A percentile compares a stretch with the other conserved stretches of the same genome.
Evolutionary conservation across 345 rosid species (phyloP).

Genomic region (Brassica incana): DNA sequence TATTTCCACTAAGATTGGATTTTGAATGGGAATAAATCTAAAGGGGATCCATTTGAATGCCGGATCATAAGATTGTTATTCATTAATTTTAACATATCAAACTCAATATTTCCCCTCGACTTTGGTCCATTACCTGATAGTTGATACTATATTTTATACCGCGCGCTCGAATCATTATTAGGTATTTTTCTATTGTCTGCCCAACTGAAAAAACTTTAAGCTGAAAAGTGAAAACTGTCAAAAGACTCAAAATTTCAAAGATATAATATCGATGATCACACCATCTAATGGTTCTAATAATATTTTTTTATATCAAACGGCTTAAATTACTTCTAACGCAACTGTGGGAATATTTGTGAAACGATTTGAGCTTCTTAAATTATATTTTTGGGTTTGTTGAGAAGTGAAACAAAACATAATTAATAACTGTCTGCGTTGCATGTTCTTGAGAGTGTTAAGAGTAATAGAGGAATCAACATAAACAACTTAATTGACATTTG

Average conservation of each 20-base stretch:
- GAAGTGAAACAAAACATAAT: slow-evolving; percentile 17
- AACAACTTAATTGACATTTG: slow-evolving; percentile 22
- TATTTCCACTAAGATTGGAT: slow-evolving; percentile 11
- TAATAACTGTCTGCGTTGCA: slow-evolving; percentile 38
- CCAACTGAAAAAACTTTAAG: slow-evolving; percentile 6
- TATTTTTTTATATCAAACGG: background rate
- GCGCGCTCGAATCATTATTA: background rate
- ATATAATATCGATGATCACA: slow-evolving; percentile 3
- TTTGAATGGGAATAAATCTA: background rate
- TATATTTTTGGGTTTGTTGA: background rate
- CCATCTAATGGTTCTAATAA: slow-evolving; percentile 16
- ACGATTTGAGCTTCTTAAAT: slow-evolving; percentile 22
- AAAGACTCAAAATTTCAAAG: background rate
- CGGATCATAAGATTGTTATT: slow-evolving; percentile 8
- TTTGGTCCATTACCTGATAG: slow-evolving; percentile 2
- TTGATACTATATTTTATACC: slow-evolving; percentile 7
- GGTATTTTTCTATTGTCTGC: background rate
- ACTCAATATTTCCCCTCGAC: slow-evolving; percentile 8
- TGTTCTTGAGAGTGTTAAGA: slow-evolving; percentile 33
- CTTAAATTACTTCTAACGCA: slow-evolving; percentile 13
- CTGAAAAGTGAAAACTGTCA: slow-evolving; percentile 10
- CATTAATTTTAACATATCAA: background rate
- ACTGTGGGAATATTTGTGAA: slow-evolving; percentile 23
- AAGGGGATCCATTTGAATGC: slow-evolving; percentile 20
- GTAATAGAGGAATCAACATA: slow-evolving; percentile 24